A percentile compares a stretch with the other conserved stretches of the same genome.
phyloP scores from a whole-genome alignment of 495 filamentous ascomycete genomes.

The Lepraria neglecta region DNA sequence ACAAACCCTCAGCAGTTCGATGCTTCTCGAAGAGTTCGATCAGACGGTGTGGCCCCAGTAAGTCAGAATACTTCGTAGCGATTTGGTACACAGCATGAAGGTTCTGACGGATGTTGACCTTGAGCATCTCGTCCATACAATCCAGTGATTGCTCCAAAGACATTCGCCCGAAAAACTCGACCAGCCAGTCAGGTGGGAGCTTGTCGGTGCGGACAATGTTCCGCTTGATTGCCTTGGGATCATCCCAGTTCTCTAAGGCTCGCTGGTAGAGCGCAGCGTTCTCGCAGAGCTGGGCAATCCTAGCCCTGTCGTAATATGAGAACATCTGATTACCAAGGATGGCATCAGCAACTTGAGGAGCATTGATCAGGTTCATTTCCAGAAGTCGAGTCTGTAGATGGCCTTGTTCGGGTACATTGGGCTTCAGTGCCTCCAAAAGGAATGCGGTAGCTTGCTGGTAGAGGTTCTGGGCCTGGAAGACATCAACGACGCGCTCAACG shows the following conservation, averaged over 20 bases:
- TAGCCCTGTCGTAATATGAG: conserved; percentile 83
- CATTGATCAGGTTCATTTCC: conserved; percentile 96
- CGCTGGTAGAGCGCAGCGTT: conserved; percentile 79
- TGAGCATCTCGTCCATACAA: conserved; percentile 92
- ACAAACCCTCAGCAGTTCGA: conserved; percentile 91
- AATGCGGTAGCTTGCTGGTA: conserved; percentile 96
- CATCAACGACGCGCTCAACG: conserved; percentile 89
- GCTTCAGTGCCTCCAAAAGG: conserved; percentile 86
- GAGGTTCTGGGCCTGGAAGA: conserved; percentile 97
- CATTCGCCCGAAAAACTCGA: conserved; percentile 85
- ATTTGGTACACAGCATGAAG: conserved; percentile 89
- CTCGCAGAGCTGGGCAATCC: conserved; percentile 86
- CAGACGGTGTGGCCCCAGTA: conserved; percentile 79
- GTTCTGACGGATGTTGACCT: conserved; percentile 92
- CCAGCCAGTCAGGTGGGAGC: conserved; percentile 81
- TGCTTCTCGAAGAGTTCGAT: conserved; percentile 97
- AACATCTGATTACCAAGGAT: conserved; percentile 98
- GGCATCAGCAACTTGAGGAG: conserved; percentile 94
- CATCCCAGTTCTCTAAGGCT: conserved; percentile 91
- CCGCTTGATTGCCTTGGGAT: conserved; percentile 83
- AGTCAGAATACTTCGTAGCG: conserved; percentile 95
- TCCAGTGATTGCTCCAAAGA: conserved; percentile 93
- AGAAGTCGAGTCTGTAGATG: conserved; percentile 88
- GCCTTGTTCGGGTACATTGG: conserved; percentile 89
- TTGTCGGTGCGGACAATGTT: conserved; percentile 75